These are phyloP conservation scores for Lentinus polychrous DNA, from an alignment of 1,284 basidiomycete species.

Conservation along the genomic window DNA sequence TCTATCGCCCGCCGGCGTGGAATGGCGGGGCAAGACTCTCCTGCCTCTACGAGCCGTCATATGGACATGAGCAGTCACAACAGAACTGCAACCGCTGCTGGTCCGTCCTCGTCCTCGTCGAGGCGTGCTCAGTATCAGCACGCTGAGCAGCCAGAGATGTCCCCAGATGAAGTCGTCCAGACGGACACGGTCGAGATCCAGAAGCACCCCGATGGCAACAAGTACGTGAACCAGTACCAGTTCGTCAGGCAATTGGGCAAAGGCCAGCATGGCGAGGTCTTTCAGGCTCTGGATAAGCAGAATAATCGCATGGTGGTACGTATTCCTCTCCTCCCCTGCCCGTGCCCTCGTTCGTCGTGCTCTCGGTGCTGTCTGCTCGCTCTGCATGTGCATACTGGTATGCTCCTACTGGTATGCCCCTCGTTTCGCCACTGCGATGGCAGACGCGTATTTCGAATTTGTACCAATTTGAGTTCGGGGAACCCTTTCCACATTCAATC, in stretches of 20 bases:
- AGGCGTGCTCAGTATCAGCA: no score
- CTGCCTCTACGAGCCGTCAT: background rate
- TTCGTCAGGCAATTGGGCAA: constrained; percentile 65
- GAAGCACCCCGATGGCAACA: constrained; percentile 27
- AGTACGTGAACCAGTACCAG: constrained; percentile 77
- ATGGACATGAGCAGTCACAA: background rate
- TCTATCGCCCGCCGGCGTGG: background rate
- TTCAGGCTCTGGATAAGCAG: constrained; percentile 56
- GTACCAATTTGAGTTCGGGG: no score
- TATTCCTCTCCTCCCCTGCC: constrained; percentile 8
- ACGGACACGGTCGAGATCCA: constrained; percentile 41
- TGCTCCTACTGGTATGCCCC: background rate
- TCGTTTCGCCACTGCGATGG: background rate
- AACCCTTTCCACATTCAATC: no score
- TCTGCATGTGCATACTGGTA: no score
- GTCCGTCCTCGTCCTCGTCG: constrained; percentile 1
- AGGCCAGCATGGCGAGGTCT: constrained; percentile 81
- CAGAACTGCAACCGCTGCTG: background rate
- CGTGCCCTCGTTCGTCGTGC: no score
- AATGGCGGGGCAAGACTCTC: constrained; percentile 2
- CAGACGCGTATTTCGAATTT: background rate
- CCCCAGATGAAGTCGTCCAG: constrained; percentile 43
- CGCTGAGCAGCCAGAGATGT: no score
- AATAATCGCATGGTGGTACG: constrained; percentile 24
- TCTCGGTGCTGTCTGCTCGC: no score